Percentiles rank a stretch among this genome's conserved stretches.
phyloP scores from a whole-genome alignment of 371 early-diverging fungal species.

The Lichtheimia corymbifera region DNA sequence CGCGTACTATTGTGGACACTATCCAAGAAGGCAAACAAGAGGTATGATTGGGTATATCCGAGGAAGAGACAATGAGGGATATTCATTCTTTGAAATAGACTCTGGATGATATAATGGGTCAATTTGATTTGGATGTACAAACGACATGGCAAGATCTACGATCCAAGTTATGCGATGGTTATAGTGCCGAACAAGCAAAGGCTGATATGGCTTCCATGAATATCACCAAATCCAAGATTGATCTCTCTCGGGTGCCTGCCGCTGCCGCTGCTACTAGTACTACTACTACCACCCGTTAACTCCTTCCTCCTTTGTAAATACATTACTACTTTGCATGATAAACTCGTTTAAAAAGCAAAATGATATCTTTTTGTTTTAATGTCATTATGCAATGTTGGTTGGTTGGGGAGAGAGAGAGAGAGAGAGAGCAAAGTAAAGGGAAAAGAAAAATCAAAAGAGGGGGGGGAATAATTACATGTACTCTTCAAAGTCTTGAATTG shows the following conservation, averaged over 20 bases:
- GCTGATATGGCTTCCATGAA: constrained; percentile 9
- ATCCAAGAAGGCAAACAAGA: constrained; percentile 37
- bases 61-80: neutral
- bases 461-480: constrained; percentile 22
- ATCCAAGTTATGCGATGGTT: constrained; percentile 6
- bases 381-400: too few relatives aligned
- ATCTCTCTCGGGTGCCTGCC: constrained; percentile 16
- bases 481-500: constrained; percentile 27
- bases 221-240: constrained; percentile 28
- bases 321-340: too few relatives aligned
- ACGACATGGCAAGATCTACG: constrained; percentile 17
- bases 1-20: constrained; percentile 29
- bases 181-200: constrained; percentile 10
- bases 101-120: constrained; percentile 17
- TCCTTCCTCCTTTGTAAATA: too few relatives aligned
- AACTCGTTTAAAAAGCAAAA: too few relatives aligned
- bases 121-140: constrained; percentile 24
- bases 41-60: constrained; percentile 18
- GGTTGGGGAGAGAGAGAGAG: too few relatives aligned
- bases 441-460: neutral
- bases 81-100: constrained; percentile 16
- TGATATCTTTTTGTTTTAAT: too few relatives aligned
- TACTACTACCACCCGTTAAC: too few relatives aligned
- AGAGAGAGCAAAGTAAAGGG: neutral
- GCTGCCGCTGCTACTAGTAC: too few relatives aligned